A percentile compares a stretch with the other conserved stretches of the same genome.
These are phyloP conservation scores for Acacia acuminata DNA, from an alignment of 306 rosid species.

Conservation along the genomic window DNA sequence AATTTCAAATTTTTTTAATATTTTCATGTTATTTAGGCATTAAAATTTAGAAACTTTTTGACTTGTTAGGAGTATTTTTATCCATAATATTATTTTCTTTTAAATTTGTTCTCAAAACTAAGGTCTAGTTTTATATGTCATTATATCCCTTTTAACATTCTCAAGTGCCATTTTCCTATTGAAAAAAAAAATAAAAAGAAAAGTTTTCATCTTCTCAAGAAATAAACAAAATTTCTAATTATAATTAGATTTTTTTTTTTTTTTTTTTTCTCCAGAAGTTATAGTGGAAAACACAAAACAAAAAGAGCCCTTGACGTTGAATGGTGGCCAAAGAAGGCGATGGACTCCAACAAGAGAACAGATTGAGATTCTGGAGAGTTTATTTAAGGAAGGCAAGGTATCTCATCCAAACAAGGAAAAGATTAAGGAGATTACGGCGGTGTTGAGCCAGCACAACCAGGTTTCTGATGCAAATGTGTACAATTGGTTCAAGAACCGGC, in stretches of 20 bases:
- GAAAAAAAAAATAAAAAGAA: no score
- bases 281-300: neutral
- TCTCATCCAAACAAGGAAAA: constrained; percentile 64
- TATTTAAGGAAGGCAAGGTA: constrained; percentile 61
- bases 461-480: constrained; percentile 70
- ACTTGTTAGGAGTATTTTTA: neutral
- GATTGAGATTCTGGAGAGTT: constrained; percentile 61
- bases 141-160: neutral
- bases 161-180: neutral
- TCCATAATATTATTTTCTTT: neutral
- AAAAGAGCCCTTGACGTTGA: neutral
- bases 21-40: neutral
- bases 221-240: no score
- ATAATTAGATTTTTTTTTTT: no score
- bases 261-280: neutral
- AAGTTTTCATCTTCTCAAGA: neutral
- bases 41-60: neutral
- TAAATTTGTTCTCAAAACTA: neutral
- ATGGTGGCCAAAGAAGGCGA: neutral
- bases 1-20: neutral
- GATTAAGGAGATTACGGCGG: constrained; percentile 67
- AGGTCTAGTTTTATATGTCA: neutral
- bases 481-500: constrained; percentile 74
- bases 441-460: constrained; percentile 62
- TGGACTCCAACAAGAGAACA: constrained; percentile 63